These are phyloP conservation scores for Narthecium ossifragum DNA, from an alignment of 106 monocot genomes.

Conservation along the genomic window DNA sequence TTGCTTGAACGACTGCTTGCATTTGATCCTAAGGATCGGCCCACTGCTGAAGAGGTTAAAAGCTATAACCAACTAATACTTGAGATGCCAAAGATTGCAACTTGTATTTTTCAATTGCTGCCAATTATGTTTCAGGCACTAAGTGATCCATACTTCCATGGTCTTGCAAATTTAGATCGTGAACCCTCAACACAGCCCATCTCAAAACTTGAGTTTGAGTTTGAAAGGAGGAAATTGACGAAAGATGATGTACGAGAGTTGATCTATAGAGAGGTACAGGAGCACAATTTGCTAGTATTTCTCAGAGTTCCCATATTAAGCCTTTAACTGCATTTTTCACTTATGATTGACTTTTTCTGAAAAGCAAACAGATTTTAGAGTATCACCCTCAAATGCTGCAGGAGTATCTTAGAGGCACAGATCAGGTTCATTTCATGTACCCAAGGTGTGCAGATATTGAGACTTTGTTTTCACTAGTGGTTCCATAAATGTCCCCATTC, in stretches of 20 bases:
- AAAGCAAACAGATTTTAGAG: conserved; percentile 84
- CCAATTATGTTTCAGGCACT: conserved; percentile 26
- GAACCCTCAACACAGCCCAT: conserved; percentile 49
- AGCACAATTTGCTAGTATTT: conserved; percentile 20
- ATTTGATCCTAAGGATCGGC: conserved; percentile 73
- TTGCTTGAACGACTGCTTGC: conserved; percentile 55
- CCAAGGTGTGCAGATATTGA: conserved; percentile 83
- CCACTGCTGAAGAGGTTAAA: conserved; percentile 64
- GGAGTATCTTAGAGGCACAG: conserved; percentile 63
- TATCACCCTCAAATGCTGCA: conserved; percentile 95
- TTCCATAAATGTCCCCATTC: no score
- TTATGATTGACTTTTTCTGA: conserved; percentile 14
- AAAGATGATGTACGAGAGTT: conserved; percentile 52
- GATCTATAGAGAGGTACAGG: conserved; percentile 43
- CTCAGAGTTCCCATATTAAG: background rate
- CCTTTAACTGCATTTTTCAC: background rate
- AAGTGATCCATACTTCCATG: conserved; percentile 41
- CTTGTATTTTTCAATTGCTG: no score
- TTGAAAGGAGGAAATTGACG: conserved; percentile 39
- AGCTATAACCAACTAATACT: no score
- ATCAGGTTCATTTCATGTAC: conserved; percentile 73
- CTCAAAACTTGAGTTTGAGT: conserved; percentile 54
- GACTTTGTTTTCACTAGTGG: no score
- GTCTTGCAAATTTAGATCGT: conserved; percentile 37
- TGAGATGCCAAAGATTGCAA: no score